Evolutionary conservation across 768 basidiomycete species (phyloP).

Genomic region (Naganishia kalamii): DNA sequence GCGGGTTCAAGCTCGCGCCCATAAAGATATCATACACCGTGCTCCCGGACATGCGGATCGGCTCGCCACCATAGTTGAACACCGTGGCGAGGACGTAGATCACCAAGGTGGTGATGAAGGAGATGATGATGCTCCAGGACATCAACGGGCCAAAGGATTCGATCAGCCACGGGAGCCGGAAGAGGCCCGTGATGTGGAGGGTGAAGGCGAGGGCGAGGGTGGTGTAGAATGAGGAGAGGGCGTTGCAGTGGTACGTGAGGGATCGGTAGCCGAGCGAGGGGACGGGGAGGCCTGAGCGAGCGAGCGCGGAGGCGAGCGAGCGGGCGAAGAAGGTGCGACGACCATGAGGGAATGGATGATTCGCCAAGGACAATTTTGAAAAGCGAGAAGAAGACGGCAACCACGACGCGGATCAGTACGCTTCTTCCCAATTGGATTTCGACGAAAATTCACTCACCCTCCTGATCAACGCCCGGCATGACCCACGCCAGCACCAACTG

Average conservation of each 20-base stretch:
- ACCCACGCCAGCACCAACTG: conserved; percentile 85
- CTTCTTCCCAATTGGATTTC: no score
- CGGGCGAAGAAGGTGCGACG: neutral
- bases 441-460: no score
- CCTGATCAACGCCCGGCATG: conserved; percentile 85
- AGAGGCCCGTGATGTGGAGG: conserved; percentile 72
- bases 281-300: conserved; percentile 74
- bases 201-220: conserved; percentile 68
- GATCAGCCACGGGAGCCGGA: conserved; percentile 88
- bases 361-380: no score
- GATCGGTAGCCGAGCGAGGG: conserved; percentile 88
- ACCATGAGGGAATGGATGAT: no score
- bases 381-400: no score
- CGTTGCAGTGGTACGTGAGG: conserved; percentile 95
- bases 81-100: conserved; percentile 72
- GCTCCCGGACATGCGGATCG: conserved; percentile 90
- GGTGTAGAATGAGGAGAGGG: conserved; percentile 71
- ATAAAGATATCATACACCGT: conserved; percentile 93
- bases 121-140: conserved; percentile 89
- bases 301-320: neutral
- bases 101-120: conserved; percentile 71
- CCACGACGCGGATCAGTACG: no score
- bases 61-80: conserved; percentile 58
- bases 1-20: conserved; percentile 90
- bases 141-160: conserved; percentile 94